Conservation (phyloP, 164 flowering plant species). For the Kalanchoe fedtschenkoi region DNA sequence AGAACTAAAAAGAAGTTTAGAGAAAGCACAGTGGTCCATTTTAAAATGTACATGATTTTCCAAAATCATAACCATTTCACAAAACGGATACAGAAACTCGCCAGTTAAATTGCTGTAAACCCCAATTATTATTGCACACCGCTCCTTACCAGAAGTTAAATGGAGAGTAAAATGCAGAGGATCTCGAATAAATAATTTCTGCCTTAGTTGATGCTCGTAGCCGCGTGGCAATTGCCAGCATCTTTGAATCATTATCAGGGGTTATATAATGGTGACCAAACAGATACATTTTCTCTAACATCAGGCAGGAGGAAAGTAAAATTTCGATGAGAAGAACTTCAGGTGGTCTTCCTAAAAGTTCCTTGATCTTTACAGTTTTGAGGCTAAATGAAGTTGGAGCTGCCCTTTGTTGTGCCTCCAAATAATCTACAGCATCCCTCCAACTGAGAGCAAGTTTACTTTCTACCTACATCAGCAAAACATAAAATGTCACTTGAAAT, state of each 20-base stretch:
- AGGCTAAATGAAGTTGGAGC: not conserved
- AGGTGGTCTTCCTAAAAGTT: not conserved
- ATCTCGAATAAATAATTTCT: not conserved
- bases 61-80: too few relatives aligned
- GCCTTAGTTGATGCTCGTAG: not conserved
- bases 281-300: not conserved
- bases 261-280: not conserved
- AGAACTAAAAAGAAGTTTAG: too few relatives aligned
- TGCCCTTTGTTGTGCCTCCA: not conserved
- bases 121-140: too few relatives aligned
- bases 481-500: not conserved
- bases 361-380: not conserved
- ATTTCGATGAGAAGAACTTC: not conserved
- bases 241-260: not conserved
- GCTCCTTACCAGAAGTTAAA: too few relatives aligned
- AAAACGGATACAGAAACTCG: too few relatives aligned
- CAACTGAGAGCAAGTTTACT: not conserved
- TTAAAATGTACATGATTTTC: too few relatives aligned
- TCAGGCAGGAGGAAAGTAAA: not conserved
- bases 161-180: too few relatives aligned
- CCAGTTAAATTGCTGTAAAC: too few relatives aligned
- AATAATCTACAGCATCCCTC: not conserved
- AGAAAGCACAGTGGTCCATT: too few relatives aligned
- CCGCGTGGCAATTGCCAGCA: not conserved
- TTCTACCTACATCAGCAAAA: too few relatives aligned